Conservation (phyloP, 1,139 yeast genomes). For the Diutina neorugosa region DNA sequence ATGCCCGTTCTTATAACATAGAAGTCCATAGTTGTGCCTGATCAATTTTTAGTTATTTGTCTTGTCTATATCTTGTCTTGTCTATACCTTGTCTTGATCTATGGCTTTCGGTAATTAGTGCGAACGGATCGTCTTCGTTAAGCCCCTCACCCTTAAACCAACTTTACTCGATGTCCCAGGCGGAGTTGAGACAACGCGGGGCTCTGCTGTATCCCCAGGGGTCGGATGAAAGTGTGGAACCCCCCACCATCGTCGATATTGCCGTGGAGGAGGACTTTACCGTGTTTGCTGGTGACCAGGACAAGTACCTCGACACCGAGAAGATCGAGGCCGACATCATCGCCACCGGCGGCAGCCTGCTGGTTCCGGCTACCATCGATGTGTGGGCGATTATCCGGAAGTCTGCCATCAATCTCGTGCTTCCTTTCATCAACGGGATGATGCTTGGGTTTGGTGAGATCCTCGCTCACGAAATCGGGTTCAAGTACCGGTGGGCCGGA, state of each 20-base stretch:
- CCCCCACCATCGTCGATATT: not conserved
- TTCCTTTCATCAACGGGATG: slow-evolving; percentile 88
- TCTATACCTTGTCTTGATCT: too few relatives aligned
- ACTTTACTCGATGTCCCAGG: not conserved
- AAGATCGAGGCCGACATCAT: not conserved
- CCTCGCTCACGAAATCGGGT: slow-evolving; percentile 85
- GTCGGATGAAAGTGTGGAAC: not conserved
- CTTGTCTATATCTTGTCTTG: too few relatives aligned
- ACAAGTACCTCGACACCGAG: not conserved
- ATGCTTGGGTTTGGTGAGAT: slow-evolving; percentile 97
- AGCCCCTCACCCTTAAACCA: not conserved
- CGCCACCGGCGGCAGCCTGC: not conserved
- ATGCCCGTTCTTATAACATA: too few relatives aligned
- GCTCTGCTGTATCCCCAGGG: not conserved
- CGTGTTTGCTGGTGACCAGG: not conserved
- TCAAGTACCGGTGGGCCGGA: slow-evolving; percentile 66
- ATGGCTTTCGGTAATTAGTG: too few relatives aligned
- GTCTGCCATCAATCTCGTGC: slow-evolving; percentile 59
- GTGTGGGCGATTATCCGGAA: slow-evolving; percentile 28
- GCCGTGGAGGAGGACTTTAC: not conserved
- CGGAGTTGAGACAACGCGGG: not conserved
- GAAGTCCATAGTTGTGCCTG: too few relatives aligned
- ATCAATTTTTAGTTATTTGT: too few relatives aligned
- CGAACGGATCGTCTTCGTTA: not conserved
- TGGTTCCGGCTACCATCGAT: slow-evolving; percentile 6